phyloP scores from a whole-genome alignment of 2,329 filamentous ascomycete genomes.

The Fulvia fulva region DNA sequence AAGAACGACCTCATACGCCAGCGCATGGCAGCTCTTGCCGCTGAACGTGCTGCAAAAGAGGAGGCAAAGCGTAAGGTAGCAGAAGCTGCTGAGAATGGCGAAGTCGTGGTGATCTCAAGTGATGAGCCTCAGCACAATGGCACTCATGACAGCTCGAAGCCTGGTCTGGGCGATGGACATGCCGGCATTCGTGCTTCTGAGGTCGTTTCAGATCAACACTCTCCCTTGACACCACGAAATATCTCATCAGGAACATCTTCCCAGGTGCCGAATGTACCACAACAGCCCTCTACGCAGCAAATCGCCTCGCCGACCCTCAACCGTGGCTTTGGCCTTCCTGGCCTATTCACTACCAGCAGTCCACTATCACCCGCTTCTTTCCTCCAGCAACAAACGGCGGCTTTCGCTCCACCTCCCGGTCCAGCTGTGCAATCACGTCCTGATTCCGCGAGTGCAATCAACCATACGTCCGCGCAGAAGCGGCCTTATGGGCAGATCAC shows the following conservation, averaged over 20 bases:
- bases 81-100: not conserved
- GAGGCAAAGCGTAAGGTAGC: slow-evolving; percentile 7
- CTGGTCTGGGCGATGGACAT: slow-evolving; percentile 17
- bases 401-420: not conserved
- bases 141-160: not conserved
- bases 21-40: slow-evolving; percentile 70
- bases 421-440: not conserved
- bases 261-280: not conserved
- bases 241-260: not conserved
- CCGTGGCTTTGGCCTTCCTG: slow-evolving; percentile 23
- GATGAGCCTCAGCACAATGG: not conserved
- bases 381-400: not conserved
- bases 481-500: slow-evolving; percentile 60
- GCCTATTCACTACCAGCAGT: slow-evolving; percentile 27
- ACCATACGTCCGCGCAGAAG: slow-evolving; percentile 43
- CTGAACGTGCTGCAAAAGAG: slow-evolving; percentile 24
- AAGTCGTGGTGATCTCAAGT: slow-evolving; percentile 9
- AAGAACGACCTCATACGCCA: slow-evolving; percentile 69
- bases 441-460: not conserved
- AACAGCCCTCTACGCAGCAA: not conserved
- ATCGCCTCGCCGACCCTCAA: slow-evolving; percentile 13
- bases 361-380: slow-evolving; percentile 2
- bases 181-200: slow-evolving; percentile 4
- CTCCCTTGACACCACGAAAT: not conserved
- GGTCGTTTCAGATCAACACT: not conserved